Conservation (phyloP, 2,329 filamentous ascomycete species). For the Trichoderma koningii region DNA sequence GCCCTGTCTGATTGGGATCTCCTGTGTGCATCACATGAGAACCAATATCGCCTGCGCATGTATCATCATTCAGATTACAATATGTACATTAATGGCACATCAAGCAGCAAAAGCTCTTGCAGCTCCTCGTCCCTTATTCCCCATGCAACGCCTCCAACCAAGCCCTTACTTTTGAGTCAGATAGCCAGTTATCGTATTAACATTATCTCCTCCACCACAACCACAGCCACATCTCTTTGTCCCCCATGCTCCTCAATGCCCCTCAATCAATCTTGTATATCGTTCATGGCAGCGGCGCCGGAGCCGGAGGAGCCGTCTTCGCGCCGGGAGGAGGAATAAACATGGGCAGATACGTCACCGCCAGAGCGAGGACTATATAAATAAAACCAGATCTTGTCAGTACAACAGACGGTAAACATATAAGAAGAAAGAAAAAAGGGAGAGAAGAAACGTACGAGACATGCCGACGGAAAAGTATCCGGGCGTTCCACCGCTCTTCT, state of each 20-base stretch:
- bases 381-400: background rate
- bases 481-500: constrained; percentile 67
- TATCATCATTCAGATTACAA: background rate
- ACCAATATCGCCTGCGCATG: background rate
- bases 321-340: constrained; percentile 49
- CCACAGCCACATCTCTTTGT: background rate
- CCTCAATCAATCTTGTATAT: background rate
- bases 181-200: background rate
- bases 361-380: constrained; percentile 59
- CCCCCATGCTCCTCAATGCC: background rate
- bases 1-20: too few relatives aligned
- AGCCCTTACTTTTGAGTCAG: background rate
- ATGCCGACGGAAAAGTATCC: constrained; percentile 73
- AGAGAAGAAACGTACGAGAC: constrained; percentile 71
- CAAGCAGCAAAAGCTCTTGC: background rate
- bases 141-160: background rate
- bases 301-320: constrained; percentile 39
- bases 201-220: background rate
- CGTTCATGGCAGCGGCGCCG: constrained; percentile 34
- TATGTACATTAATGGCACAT: background rate
- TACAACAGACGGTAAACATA: too few relatives aligned
- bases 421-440: too few relatives aligned
- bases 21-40: background rate
- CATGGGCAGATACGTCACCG: constrained; percentile 53
- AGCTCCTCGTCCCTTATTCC: background rate